Evolutionary conservation across 768 basidiomycete species (phyloP), one percentile per base, ranked within the genome.

Genomic region (Pisolithus sp.): DNA sequence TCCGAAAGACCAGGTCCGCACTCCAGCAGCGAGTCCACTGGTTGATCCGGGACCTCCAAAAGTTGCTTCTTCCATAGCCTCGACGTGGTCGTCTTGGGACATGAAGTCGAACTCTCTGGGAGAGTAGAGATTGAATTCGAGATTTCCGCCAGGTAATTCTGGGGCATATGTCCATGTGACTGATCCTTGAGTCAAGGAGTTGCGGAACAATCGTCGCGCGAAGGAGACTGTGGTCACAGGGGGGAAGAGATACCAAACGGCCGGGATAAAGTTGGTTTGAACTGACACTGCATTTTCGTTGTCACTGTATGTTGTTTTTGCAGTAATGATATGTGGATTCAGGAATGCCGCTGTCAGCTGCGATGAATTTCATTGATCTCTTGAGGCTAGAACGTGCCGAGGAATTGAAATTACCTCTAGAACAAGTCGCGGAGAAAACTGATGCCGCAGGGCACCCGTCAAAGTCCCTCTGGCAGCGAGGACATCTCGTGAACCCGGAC

Each of bases 391-490:
- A 54, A 56, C 48, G 55, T 49, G 49, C 59, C 51, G 31, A 36
- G 31, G 61, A 55, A 57, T 47, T 54, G 48, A 53, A 43, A 51
- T 56, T 63, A 76, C 81, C 66, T 76, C 70, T n/a, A 76, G 68
- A 41, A 66, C 64, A 52, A 82, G 59, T 46, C 80, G 78, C 13
- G 88, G 86, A 26, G 87, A 88, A 61, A 81, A 82, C 59, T 89
- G 86, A 65, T 92, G 85, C 51, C 77, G 79, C 45, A 93, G 66
- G 2, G 89, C 89, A 36, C 86, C 88, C 23, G 80, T 62, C 37
- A 93, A 62, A 51, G 76, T 77, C 15, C 73, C 74, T 9, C 67
- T 59, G 20, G 58, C 63, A 41, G 57, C 57, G 10, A 51, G 15
- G 30, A 31, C 17, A 55, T 37, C 56, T 47, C 53, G 55, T 46